Conservation (phyloP, 352 stramenopile genomes). For the Pythium volutum region DNA sequence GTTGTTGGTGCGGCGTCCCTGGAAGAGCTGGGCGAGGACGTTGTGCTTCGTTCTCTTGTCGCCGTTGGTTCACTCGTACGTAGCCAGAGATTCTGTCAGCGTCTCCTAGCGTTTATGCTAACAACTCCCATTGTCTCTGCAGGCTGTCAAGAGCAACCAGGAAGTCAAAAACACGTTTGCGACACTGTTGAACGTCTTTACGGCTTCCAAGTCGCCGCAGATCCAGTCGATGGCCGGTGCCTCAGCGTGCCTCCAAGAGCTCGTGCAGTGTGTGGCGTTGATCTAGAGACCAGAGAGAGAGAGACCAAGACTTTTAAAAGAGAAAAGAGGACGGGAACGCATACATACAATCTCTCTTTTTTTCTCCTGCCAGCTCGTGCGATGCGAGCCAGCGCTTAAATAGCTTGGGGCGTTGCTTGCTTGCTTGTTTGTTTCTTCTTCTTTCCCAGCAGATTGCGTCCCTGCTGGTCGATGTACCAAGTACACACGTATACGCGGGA, state of each 20-base stretch:
- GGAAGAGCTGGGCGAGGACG: slow-evolving; percentile 72
- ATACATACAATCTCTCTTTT: slow-evolving; percentile 23
- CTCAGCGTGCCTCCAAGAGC: slow-evolving; percentile 55
- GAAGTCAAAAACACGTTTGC: slow-evolving; percentile 47
- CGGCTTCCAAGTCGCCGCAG: slow-evolving; percentile 40
- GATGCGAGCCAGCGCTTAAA: slow-evolving; percentile 16
- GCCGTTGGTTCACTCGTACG: slow-evolving; percentile 67
- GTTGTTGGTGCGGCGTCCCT: slow-evolving; percentile 50
- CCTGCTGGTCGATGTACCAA: neutral
- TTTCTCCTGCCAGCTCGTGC: neutral
- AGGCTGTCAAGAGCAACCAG: slow-evolving; percentile 40
- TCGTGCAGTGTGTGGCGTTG: slow-evolving; percentile 26
- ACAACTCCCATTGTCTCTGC: neutral
- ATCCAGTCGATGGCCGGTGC: slow-evolving; percentile 37
- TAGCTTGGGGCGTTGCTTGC: too few relatives aligned
- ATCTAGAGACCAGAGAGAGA: slow-evolving; percentile 6
- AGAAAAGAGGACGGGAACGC: neutral
- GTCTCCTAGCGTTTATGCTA: too few relatives aligned
- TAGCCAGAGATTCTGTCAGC: too few relatives aligned
- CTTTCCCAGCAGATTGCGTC: slow-evolving; percentile 3
- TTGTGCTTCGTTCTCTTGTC: slow-evolving; percentile 63
- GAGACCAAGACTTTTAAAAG: neutral
- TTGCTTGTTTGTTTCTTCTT: too few relatives aligned
- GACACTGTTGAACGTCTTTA: slow-evolving; percentile 52
- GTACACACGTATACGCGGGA: slow-evolving; percentile 15